Evolutionary conservation across 1,284 basidiomycete species (phyloP).

Genomic region (Cutaneotrichosporon daszewskae): DNA sequence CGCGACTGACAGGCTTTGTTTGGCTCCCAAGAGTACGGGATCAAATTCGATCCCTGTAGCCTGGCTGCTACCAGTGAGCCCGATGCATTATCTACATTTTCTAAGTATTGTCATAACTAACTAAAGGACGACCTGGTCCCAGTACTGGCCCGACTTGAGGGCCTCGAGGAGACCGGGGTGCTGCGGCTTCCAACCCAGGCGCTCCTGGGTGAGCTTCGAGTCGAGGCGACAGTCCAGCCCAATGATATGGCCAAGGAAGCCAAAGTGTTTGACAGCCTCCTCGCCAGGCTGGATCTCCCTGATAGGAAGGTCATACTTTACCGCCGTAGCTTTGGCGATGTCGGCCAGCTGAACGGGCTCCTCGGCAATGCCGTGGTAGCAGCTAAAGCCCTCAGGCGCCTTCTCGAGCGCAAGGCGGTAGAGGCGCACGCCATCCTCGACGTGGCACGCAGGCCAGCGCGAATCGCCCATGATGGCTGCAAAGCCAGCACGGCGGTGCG

Average conservation of each 20-base stretch:
- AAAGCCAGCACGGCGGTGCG: conserved; percentile 13
- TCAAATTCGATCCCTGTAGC: too few species aligned
- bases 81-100: too few species aligned
- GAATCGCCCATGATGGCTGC: conserved; percentile 20
- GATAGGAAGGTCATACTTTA: conserved; percentile 11
- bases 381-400: conserved; percentile 11
- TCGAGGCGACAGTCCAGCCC: background rate
- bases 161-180: background rate
- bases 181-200: background rate
- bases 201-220: background rate
- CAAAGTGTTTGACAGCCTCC: conserved; percentile 10
- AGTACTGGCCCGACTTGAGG: background rate
- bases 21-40: too few species aligned
- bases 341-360: conserved; percentile 12
- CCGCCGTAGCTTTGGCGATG: conserved; percentile 20
- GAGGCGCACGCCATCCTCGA: conserved; percentile 24
- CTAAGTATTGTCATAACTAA: too few species aligned
- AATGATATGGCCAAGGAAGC: conserved; percentile 14
- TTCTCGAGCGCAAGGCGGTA: conserved; percentile 23
- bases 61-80: too few species aligned
- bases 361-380: conserved; percentile 19
- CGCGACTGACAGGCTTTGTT: too few species aligned
- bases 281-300: conserved; percentile 11
- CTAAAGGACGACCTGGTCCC: background rate
- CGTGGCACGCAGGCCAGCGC: conserved; percentile 20